Base-by-base conservation (phyloP, 176 grass and related monocot species). In the Hsuehochloa calcarea region DNA sequence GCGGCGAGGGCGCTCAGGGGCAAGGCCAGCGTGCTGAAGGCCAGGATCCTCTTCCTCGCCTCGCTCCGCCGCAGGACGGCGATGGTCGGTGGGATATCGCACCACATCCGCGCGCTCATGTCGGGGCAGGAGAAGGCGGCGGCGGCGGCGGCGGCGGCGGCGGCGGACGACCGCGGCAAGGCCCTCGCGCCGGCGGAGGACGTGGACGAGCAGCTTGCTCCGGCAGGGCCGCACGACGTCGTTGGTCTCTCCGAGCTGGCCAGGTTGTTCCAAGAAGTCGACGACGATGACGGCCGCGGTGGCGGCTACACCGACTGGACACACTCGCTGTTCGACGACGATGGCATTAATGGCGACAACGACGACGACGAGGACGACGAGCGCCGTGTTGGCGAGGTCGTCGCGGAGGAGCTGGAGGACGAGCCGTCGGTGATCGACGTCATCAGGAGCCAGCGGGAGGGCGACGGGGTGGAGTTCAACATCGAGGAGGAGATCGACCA, bases 401-500 rank as follows among this genome's bases (percentile, higher is more conserved):
- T 6, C 14, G 41, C 34, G 0, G 43, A 41, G 0, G 76, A 38
- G 72, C 31, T 83, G 59, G 86, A 13, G 11, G 88, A 69, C 23
- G 85, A 47, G 85, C 58, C 14, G 37, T 95, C 91, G 54, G 91
- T 95, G 63, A 89, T 98, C 62, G 96, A 98, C 25, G 37, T 95
- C 41, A 90, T 98, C 38, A 92, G 82, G 80, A 82, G 85, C 37
- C 56, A 78, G 0, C 89, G 91, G 69, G 87, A 93, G 79, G 86
- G 45, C 2, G 85, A 85, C n/a, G 96, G 93, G 2, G 65, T n/a
- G 59, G 91, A 93, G 63, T 98, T 95, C 83, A 89, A 76, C 44
- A 72, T 98, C 31, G 93, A 98, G 39, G 85, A 95, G 25, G 91
- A 98, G 83, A 98, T 98, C 66, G 88, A 98, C 78, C 78, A 84